phyloP scores from a whole-genome alignment of 129 eudicot species.

The Ambrosia artemisiifolia region DNA sequence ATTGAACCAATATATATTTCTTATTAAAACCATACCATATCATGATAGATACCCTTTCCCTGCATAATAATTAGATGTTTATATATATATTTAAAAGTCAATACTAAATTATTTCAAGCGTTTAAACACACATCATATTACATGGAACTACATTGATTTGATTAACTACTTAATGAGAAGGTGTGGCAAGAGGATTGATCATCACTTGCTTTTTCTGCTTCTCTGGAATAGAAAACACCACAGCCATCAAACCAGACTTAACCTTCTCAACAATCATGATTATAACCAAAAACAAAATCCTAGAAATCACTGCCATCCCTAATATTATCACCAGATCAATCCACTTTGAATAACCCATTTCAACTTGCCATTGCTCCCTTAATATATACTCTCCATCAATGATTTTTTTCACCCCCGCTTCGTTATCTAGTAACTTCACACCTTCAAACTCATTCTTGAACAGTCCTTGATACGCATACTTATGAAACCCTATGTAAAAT shows the following conservation, averaged over 20 bases:
- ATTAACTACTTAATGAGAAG: constrained; percentile 1
- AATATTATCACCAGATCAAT: constrained; percentile 45
- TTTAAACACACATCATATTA: background rate
- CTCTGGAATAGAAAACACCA: background rate
- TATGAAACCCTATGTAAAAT: constrained; percentile 39
- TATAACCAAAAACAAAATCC: constrained; percentile 46
- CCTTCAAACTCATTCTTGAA: constrained; percentile 57
- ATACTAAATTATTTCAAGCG: background rate
- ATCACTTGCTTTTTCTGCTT: constrained; percentile 1
- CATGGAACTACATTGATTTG: background rate
- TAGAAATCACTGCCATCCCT: constrained; percentile 50
- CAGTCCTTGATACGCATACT: constrained; percentile 48
- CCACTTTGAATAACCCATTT: constrained; percentile 67
- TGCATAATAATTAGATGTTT: too few relatives aligned
- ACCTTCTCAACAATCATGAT: constrained; percentile 38
- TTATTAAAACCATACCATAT: too few relatives aligned
- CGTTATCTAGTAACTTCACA: background rate
- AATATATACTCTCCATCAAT: constrained; percentile 41
- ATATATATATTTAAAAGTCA: too few relatives aligned
- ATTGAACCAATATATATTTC: too few relatives aligned
- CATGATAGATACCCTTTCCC: too few relatives aligned
- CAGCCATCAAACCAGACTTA: constrained; percentile 20
- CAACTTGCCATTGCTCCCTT: constrained; percentile 50
- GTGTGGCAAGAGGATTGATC: constrained; percentile 4
- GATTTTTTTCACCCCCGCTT: constrained; percentile 8